Base-by-base conservation (phyloP, 257 asterid genomes). In the Solanum habrochaites region DNA sequence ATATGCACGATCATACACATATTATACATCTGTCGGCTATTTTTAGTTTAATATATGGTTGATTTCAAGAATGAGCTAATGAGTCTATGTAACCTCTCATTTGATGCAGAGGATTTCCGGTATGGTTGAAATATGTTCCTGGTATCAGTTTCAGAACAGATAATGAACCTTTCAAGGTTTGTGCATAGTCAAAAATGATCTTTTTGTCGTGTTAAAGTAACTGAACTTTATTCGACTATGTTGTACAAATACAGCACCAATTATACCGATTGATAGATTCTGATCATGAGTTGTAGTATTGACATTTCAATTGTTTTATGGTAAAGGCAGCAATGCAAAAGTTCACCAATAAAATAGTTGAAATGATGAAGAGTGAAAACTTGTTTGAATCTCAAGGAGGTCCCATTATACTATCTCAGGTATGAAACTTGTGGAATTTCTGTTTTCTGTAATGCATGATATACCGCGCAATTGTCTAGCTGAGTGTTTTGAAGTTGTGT, bases 321-420 rank as follows among this genome's bases (percentile, higher is more conserved):
- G 13, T 72, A 35, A 88, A 94, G 98, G 93, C 85, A 9, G 95
- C 94, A 47, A 93, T 92, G 98, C 92, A 92, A 82, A 88, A 67
- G 75, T 94, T 94, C 89, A 93, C 94, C 3, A 87, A 88, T 82
- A 94, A 93, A 90, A 91, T 93, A 71, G 96, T 94, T 47, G 92
- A 92, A 16, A 88, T 92, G 94, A 90, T 94, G 98, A 94, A 94
- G 89, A 89, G 89, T 86, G 95, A 92, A 86, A 89, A 87, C 29
- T 90, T 93, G 60, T 94, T 86, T 90, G 93, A 92, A 85, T 88
- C 96, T 82, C 95, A 93, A 82, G 96, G 95, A 84, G 98, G 98
- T 86, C 98, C 98, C 39, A 94, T 93, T 58, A 94, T 93, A 70
- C 85, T 94, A 58, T 94, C 98, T 86, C 98, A 94, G 95, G 98